Base-by-base conservation (phyloP, 495 filamentous ascomycete genomes). In the Stereocaulon alpinum region DNA sequence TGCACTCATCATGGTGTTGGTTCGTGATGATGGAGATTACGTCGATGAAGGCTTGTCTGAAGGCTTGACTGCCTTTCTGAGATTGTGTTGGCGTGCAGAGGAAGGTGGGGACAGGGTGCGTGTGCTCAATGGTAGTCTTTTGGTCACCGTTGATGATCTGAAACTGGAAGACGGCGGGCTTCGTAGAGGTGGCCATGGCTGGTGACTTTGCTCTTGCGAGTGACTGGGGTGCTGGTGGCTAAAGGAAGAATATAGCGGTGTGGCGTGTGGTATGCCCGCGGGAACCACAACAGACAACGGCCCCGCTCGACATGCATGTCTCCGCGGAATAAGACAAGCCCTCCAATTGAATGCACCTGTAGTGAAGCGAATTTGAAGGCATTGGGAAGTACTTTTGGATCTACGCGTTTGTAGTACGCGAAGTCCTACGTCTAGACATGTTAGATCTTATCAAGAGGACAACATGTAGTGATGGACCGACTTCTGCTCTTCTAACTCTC, bases 51-150 rank as follows among this genome's bases (percentile, higher is more conserved):
- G 61, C 58, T 37, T 20, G 15, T 1, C 27, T 20, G 52, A 44
- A 58, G 40, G 9, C 15, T 45, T 48, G 20, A 58, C 40, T 51
- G 17, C 15, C 15, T 41, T 24, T 24, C 18, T 50, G 22, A 41
- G 57, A 45, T 30, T 14, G 18, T 49, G 61, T 2, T 1, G 14
- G 52, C 1, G 27, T 20, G 53, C 58, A 60, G 27, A 64, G 62
- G 44, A 60, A 64, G 58, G 41, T 22, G 27, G 62, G 62, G 6
- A 64, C 58, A 7, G 62, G 62, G 40, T 58, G 52, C 0, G 48
- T 52, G 45, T 56, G 32, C 12, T 37, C 14, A 51, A 64, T 50
- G 51, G 17, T 10, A 32, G 40, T 29, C 11, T 14, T 15, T 18
- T 42, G 30, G 43, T 30, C 51, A 15, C 2, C 17, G 20, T 50